Conservation (phyloP, 139 green algal species). For the Bryopsis sp. region DNA sequence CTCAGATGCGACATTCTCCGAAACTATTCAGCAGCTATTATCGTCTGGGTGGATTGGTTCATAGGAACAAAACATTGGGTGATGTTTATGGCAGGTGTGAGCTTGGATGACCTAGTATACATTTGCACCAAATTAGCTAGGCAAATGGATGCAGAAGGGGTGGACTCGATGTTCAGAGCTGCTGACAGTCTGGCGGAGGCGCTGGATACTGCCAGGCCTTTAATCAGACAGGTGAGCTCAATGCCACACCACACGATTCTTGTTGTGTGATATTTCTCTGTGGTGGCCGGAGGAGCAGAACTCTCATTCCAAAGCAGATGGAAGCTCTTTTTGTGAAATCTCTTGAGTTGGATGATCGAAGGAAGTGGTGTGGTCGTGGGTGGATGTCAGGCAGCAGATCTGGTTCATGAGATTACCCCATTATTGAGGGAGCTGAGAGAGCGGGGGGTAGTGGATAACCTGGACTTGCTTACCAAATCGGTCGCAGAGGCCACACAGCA, state of each 20-base stretch:
- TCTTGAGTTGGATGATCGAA: neutral
- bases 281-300: too few relatives aligned
- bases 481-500: conserved; percentile 66
- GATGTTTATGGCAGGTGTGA: conserved; percentile 71
- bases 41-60: too few relatives aligned
- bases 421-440: conserved; percentile 60
- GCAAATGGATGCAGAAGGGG: conserved; percentile 76
- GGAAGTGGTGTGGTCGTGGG: neutral
- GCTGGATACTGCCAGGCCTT: conserved; percentile 57
- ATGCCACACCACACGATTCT: too few relatives aligned
- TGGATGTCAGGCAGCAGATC: neutral
- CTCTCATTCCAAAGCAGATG: too few relatives aligned
- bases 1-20: too few relatives aligned
- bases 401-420: conserved; percentile 45
- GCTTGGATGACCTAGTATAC: conserved; percentile 95
- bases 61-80: too few relatives aligned
- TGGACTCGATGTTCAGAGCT: conserved; percentile 72
- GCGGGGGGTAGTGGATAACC: conserved; percentile 62
- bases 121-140: conserved; percentile 78
- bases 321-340: too few relatives aligned
- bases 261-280: too few relatives aligned
- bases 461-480: conserved; percentile 73
- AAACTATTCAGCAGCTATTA: too few relatives aligned
- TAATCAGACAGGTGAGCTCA: conserved; percentile 48
- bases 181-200: conserved; percentile 56